Base-by-base conservation (phyloP, 2,329 filamentous ascomycete species). In the Zymoseptoria ardabiliae region DNA sequence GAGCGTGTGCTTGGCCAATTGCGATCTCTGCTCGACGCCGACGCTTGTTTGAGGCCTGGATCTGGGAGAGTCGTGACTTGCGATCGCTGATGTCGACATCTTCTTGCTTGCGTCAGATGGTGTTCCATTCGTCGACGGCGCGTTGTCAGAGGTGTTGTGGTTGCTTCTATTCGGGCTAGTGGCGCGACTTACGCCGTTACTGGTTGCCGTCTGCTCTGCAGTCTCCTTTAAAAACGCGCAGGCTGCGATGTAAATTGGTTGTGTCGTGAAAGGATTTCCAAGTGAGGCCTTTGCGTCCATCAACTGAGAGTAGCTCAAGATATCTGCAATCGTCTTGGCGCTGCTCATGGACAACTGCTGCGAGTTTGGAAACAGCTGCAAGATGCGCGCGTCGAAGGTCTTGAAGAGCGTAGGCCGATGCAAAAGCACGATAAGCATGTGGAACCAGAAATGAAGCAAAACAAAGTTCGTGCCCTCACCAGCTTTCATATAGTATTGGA, bases 281-380 rank as follows among this genome's bases (percentile, higher is more conserved):
- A 92, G 87, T 58, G 92, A 90, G 66, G 90, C 92, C 71, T 90
- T 91, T 0, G 89, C 85, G 71, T 95, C 90, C 55, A 94, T 90
- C 9, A 95, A 77, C 69, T 95, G 90, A 0, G 90, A 89, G 72
- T 95, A 95, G 0, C 89, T 87, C 8, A 95, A 75, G 17, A 96
- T 96, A 67, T 96, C 91, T 35, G 90, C 90, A 61, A 96, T 94
- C 0, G 91, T 95, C 76, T 95, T 96, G 11, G 91, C 91, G 22
- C 90, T 93, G 13, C 89, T 92, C 87, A 93, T 92, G 61, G 89
- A 90, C 4, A 85, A 69, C 71, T 94, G 90, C 58, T 89, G 85
- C 64, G 90, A 94, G 69, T 94, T 90, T 0, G 88, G 84, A 45
- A 91, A 84, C 0, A 96, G 79, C 58, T 91, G 87, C 54, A 90